A percentile compares a stretch with the other conserved stretches of the same genome.
These are phyloP conservation scores for Atkinsonella hypoxylon DNA, from an alignment of 2,329 filamentous ascomycete species.

Conservation along the genomic window DNA sequence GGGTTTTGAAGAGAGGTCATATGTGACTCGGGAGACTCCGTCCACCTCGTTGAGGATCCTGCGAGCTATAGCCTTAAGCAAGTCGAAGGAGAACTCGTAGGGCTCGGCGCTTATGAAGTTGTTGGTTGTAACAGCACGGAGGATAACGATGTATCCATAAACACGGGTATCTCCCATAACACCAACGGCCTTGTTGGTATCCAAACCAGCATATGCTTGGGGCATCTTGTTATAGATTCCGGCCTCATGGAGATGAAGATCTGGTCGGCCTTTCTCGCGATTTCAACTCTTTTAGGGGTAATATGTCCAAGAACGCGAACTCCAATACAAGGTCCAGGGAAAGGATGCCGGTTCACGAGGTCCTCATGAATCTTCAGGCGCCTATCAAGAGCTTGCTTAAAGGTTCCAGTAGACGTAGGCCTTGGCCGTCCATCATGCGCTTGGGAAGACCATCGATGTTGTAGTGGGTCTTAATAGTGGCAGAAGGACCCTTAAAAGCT, in stretches of 20 bases:
- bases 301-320: constrained; percentile 79
- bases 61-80: constrained; percentile 36
- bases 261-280: constrained; percentile 63
- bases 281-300: constrained; percentile 65
- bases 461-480: constrained; percentile 40
- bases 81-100: constrained; percentile 51
- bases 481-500: constrained; percentile 35
- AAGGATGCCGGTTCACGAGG: constrained; percentile 18
- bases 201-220: constrained; percentile 17
- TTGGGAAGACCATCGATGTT: constrained; percentile 65
- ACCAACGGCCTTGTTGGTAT: constrained; percentile 8
- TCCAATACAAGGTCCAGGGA: constrained; percentile 40
- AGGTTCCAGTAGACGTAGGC: constrained; percentile 45
- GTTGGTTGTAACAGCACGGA: constrained; percentile 6
- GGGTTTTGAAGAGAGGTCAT: too few relatives aligned
- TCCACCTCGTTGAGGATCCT: constrained; percentile 40
- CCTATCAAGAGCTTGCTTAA: constrained; percentile 15
- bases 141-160: constrained; percentile 20
- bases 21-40: constrained; percentile 60
- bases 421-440: constrained; percentile 38
- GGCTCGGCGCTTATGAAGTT: constrained; percentile 52
- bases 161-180: constrained; percentile 17
- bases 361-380: constrained; percentile 21
- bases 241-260: constrained; percentile 69
- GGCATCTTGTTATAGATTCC: constrained; percentile 53